A percentile compares a stretch with the other conserved stretches of the same genome.
phyloP scores from a whole-genome alignment of 495 filamentous ascomycete species.

The Neurospora tetraspora region DNA sequence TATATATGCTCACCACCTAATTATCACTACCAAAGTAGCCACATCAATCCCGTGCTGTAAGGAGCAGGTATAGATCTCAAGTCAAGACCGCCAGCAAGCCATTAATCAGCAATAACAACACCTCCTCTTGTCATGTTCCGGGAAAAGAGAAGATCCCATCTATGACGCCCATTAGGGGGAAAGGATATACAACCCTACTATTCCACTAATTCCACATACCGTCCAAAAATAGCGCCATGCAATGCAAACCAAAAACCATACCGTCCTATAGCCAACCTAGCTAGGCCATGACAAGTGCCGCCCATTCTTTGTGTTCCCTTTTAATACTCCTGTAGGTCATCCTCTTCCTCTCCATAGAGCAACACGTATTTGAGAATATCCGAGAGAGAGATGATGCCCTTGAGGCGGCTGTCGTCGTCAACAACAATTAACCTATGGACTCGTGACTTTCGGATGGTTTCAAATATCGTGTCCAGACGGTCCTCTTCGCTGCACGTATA shows the following conservation, averaged over 20 bases:
- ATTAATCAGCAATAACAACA: not conserved
- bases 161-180: slow-evolving; percentile 9
- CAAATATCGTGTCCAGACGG: slow-evolving; percentile 88
- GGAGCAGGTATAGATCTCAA: not conserved
- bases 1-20: not conserved
- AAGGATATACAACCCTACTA: slow-evolving; percentile 23
- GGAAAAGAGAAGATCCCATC: slow-evolving; percentile 12
- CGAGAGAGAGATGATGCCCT: slow-evolving; percentile 85
- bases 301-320: not conserved
- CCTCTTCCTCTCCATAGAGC: slow-evolving; percentile 68
- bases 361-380: slow-evolving; percentile 96
- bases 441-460: slow-evolving; percentile 88
- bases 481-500: slow-evolving; percentile 93
- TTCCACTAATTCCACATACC: slow-evolving; percentile 17
- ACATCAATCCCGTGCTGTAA: not conserved
- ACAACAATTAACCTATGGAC: slow-evolving; percentile 91
- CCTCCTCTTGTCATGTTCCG: not conserved
- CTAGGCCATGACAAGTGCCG: not conserved
- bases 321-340: slow-evolving; percentile 25
- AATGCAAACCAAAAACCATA: not conserved
- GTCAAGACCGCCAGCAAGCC: not conserved
- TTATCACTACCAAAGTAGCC: not conserved
- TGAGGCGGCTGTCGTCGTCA: slow-evolving; percentile 74
- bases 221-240: slow-evolving; percentile 3
- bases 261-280: not conserved